Evolutionary conservation across 1,284 basidiomycete genomes (phyloP).

Genomic region (Sphagnurus paluster): DNA sequence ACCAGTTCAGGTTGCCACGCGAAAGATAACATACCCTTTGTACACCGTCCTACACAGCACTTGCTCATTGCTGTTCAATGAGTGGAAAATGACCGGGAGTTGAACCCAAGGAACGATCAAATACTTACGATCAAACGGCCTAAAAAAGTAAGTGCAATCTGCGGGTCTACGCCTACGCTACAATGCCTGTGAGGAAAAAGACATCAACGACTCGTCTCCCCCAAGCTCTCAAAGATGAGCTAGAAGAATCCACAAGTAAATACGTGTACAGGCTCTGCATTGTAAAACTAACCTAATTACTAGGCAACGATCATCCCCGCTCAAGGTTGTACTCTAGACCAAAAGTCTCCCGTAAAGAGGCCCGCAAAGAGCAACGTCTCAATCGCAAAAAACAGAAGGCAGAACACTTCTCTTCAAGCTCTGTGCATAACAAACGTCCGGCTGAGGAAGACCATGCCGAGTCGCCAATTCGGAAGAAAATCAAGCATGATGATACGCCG

Average conservation of each 20-base stretch:
- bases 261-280: neutral
- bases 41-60: neutral
- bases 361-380: conserved; percentile 59
- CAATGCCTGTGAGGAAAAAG: conserved; percentile 34
- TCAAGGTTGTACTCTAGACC: conserved; percentile 12
- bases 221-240: conserved; percentile 38
- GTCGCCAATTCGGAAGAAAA: conserved; percentile 47
- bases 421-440: conserved; percentile 27
- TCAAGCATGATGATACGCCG: conserved; percentile 19
- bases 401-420: conserved; percentile 44
- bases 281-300: conserved; percentile 1
- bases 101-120: too few relatives aligned
- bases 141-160: too few relatives aligned
- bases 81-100: too few relatives aligned
- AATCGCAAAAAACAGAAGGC: conserved; percentile 62
- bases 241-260: conserved; percentile 28
- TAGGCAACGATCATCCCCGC: conserved; percentile 23
- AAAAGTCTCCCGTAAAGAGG: conserved; percentile 56
- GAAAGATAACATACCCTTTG: neutral
- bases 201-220: conserved; percentile 43
- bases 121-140: too few relatives aligned
- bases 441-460: conserved; percentile 42
- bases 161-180: too few relatives aligned
- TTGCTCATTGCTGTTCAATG: too few relatives aligned
- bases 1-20: neutral